Evolutionary conservation across 306 rosid species (phyloP).

Genomic region (Pachyrhizus erosus): DNA sequence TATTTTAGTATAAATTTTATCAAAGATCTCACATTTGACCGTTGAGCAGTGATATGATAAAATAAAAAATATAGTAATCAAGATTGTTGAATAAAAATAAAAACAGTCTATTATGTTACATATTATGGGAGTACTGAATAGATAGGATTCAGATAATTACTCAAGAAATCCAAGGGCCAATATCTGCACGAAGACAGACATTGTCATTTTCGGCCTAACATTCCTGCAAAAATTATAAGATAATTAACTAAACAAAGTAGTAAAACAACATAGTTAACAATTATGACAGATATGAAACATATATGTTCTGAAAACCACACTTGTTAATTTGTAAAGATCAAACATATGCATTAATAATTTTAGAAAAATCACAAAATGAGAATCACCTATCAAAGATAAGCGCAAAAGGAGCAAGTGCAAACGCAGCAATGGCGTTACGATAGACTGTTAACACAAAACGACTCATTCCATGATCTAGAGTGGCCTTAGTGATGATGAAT

Average conservation of each 20-base stretch:
- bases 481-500: conserved; percentile 56
- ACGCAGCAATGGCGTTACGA: conserved; percentile 63
- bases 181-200: conserved; percentile 58
- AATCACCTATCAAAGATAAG: conserved; percentile 66
- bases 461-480: conserved; percentile 65
- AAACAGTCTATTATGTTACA: not conserved
- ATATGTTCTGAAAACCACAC: not conserved
- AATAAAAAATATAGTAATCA: too few relatives aligned
- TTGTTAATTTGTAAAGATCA: not conserved
- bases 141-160: conserved; percentile 44
- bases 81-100: too few relatives aligned
- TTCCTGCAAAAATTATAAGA: conserved; percentile 53
- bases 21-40: too few relatives aligned
- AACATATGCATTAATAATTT: not conserved
- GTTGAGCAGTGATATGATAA: too few relatives aligned
- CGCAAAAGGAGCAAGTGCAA: conserved; percentile 68
- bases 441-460: conserved; percentile 68
- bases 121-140: not conserved
- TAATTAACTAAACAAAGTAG: not conserved
- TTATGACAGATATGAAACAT: not conserved
- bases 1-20: too few relatives aligned
- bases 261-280: not conserved
- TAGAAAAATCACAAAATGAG: not conserved
- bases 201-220: conserved; percentile 75
- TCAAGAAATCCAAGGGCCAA: conserved; percentile 68